Conservation (phyloP, 176 grass and related monocot genomes). For the Cenchrus americanus region DNA sequence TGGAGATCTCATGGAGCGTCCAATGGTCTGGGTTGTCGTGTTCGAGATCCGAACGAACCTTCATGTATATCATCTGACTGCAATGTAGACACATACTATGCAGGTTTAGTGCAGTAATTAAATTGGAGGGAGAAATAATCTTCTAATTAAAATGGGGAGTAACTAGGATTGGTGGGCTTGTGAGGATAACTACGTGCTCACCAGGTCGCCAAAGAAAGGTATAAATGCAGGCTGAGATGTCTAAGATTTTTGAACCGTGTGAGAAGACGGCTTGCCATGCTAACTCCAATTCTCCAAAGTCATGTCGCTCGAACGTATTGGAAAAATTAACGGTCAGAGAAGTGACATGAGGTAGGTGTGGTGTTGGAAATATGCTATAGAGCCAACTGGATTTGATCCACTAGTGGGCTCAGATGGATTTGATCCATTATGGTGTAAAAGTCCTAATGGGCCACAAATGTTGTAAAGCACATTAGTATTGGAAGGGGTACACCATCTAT, state of each 20-base stretch:
- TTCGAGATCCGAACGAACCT: not conserved
- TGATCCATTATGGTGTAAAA: no score
- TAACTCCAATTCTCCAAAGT: not conserved
- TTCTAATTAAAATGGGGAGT: not conserved
- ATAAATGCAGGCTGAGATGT: not conserved
- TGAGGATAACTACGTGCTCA: not conserved
- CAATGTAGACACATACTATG: not conserved
- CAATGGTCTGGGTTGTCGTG: not conserved
- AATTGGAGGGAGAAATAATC: not conserved
- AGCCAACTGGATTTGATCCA: no score
- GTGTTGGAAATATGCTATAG: no score
- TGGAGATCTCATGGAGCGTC: not conserved
- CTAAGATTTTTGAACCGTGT: not conserved
- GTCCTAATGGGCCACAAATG: no score
- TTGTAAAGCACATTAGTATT: no score
- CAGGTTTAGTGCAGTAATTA: not conserved
- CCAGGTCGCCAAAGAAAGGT: not conserved
- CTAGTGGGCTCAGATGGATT: no score
- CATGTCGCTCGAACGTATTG: no score
- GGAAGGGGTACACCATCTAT: no score
- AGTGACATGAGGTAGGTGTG: not conserved
- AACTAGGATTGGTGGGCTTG: not conserved
- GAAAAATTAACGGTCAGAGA: not conserved
- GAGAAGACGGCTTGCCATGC: not conserved
- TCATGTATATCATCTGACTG: not conserved